phyloP scores from a whole-genome alignment of 129 eudicot species.

The Smallanthus sonchifolius region DNA sequence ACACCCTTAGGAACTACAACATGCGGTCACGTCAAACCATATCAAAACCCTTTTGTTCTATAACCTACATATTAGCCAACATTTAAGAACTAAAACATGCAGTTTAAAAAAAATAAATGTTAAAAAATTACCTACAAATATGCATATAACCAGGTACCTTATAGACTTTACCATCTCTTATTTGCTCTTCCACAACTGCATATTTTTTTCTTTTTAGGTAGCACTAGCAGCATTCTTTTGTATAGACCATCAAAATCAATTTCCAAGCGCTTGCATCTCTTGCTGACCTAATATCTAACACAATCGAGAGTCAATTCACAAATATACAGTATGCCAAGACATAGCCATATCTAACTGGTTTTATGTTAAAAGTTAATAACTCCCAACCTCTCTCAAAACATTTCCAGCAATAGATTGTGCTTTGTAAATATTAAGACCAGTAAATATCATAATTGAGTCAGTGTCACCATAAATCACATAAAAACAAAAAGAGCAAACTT shows the following conservation, averaged over 20 bases:
- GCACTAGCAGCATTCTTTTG: constrained; percentile 94
- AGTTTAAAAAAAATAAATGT: neutral
- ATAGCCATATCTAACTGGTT: no score
- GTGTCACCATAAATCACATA: constrained; percentile 99
- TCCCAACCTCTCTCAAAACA: constrained; percentile 90
- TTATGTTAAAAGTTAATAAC: no score
- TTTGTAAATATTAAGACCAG: constrained; percentile 78
- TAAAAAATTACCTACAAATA: neutral
- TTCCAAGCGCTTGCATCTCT: constrained; percentile 86
- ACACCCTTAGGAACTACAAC: no score
- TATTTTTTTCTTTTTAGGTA: constrained; percentile 98
- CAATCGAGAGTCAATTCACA: neutral
- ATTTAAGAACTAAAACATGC: neutral
- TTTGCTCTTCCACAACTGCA: constrained; percentile 92
- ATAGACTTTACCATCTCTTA: constrained; percentile 59
- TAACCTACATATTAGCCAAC: constrained; percentile 44
- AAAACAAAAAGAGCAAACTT: constrained; percentile 14
- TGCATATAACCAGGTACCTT: constrained; percentile 51
- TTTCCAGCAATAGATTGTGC: constrained; percentile 75
- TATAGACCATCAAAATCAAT: constrained; percentile 97
- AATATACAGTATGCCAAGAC: neutral
- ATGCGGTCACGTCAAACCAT: constrained; percentile 99
- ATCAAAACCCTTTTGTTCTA: constrained; percentile 95
- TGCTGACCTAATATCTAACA: constrained; percentile 60
- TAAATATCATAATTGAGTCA: constrained; percentile 96